These are phyloP conservation scores for Protea cynaroides DNA, from an alignment of 164 flowering plant genomes.

Conservation along the genomic window DNA sequence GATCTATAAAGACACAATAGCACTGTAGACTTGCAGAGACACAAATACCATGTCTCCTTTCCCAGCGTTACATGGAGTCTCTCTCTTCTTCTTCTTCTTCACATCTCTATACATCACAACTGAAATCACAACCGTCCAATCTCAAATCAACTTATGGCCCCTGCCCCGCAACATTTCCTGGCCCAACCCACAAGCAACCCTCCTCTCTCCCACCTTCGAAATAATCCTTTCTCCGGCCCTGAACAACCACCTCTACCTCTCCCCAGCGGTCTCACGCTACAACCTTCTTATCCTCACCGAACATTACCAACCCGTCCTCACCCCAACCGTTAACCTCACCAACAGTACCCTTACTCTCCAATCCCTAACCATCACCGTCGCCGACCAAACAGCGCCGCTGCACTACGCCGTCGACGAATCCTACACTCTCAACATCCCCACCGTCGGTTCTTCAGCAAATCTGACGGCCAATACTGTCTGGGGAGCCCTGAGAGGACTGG, in stretches of 20 bases:
- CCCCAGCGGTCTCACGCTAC: constrained; percentile 41
- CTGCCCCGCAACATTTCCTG: constrained; percentile 48
- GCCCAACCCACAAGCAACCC: constrained; percentile 37
- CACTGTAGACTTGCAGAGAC: too few relatives aligned
- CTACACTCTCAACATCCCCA: constrained; percentile 46
- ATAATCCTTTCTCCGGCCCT: constrained; percentile 28
- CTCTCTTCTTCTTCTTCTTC: too few relatives aligned
- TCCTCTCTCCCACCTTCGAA: constrained; percentile 39
- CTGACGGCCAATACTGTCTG: constrained; percentile 57
- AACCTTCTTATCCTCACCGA: constrained; percentile 36
- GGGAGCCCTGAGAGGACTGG: constrained; percentile 93
- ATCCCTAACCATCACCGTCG: constrained; percentile 28
- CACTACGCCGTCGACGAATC: constrained; percentile 60
- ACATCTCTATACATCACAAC: too few relatives aligned
- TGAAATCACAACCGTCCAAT: constrained; percentile 4
- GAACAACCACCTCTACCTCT: constrained; percentile 34
- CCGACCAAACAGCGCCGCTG: constrained; percentile 36
- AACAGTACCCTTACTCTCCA: constrained; percentile 20
- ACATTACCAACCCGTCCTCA: constrained; percentile 37
- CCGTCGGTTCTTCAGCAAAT: constrained; percentile 23
- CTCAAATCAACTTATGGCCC: constrained; percentile 68
- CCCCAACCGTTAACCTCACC: constrained; percentile 27
- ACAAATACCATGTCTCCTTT: too few relatives aligned
- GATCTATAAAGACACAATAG: too few relatives aligned
- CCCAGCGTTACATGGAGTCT: too few relatives aligned